Evolutionary conservation across 768 basidiomycete species (phyloP), one percentile per base, ranked within the genome.

Genomic region (Boletus pseudo-olivaceus): DNA sequence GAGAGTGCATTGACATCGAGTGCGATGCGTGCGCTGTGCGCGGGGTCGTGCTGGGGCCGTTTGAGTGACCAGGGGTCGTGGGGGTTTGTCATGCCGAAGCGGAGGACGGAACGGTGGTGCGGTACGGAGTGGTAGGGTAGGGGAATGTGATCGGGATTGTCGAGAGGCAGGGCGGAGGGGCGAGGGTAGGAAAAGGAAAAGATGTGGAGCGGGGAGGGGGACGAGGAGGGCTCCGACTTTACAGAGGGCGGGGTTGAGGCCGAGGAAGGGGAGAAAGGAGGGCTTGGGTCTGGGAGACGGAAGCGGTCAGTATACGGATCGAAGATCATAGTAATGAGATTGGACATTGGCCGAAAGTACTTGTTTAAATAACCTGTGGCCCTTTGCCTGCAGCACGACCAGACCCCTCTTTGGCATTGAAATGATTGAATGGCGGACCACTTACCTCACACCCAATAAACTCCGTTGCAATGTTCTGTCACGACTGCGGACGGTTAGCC

Each of bases 1-100:
- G 79, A 72, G 63, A 80, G 66, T 55, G 68, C 62, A 48, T 64
- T 51, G 7, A 66, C 34, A 55, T 72, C 63, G 41, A 67, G 55
- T 35, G 58, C 35, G 46, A 62, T 62, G 62, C 29, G 49, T 33
- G 61, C 34, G 23, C 26, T 51, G 30, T 59, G 59, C 5, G 39
- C 2, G 30, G 55, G 11, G 9, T 51, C 56, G 34, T 54, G 47
- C 6, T 46, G 65, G 27, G 51, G 46, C 0, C 60, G 67, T 37
- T 62, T 71, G 45, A 46, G 35, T 1, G 55, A 50, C 69, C 68
- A 71, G 2, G 67, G 1, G 35, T 69, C 69, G 9, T 58, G 44
- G 15, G 51, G 9, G 51, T 63, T 63, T 2, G 62, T 4, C 70
- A 72, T 70, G 42, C 53, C 61, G 47, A 72, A 69, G 49, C 70